Evolutionary conservation across 768 basidiomycete genomes (phyloP), one percentile per base, ranked within the genome.

Genomic region (Pleurotus tuber-regium): DNA sequence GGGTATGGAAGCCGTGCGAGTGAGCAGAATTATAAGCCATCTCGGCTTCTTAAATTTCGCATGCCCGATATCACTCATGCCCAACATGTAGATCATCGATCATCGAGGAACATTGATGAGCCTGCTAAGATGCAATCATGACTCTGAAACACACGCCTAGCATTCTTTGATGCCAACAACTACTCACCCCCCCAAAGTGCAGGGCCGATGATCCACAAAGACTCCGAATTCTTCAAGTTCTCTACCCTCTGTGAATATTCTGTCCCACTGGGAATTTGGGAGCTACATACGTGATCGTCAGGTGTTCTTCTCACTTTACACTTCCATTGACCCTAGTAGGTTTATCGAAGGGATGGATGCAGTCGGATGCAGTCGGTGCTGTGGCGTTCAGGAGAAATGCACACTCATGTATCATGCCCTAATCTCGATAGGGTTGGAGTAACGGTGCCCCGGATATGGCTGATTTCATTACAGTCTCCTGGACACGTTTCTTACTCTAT

Each of bases 101-200:
- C 46, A 48, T 21, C 46, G 30, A 48, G 46, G 46, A 48, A 48
- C 31, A 36, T 48, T 48, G 46, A 48, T 48, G 46, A 18, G 46
- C 4, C 18, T 48, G 46, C 14, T 35, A 31, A 19, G 46, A 48
- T 48, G 46, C 10, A 48, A 48, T 48, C 46, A 48, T 48, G 46
- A 48, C 35, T 24, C 29, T 48, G 18, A 18, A 35, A 35, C 19
- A 18, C 10, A n/a, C 21, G 14, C n/a, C 9, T 31, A 35, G 8
- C 10, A 42, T 42, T 6, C 18, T 25, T 33, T 48, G 46, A 48
- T 48, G 46, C 21, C 46, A 35, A 35, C 25, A 48, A 25, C 29
- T 48, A n/a, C 28, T 18, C 18, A 48, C 16, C 12, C 18, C 28
- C 46, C 19, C n/a, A 35, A 12, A n/a, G n/a, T n/a, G 29, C n/a